Conservation (phyloP, 169 alveolate genomes). For the Eimeria brunetti region DNA sequence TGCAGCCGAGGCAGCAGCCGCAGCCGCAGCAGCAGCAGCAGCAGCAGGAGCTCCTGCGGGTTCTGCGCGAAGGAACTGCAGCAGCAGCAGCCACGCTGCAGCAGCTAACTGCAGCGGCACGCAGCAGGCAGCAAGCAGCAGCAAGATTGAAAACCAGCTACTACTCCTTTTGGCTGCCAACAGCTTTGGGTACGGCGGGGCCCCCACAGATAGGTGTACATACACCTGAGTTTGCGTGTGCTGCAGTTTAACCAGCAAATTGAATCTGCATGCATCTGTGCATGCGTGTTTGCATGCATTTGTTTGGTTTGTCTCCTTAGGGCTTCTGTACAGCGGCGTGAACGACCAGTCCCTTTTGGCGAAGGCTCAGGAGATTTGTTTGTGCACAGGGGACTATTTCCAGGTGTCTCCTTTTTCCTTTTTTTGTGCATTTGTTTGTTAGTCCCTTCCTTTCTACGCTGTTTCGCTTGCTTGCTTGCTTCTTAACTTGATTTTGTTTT, state of each 20-base stretch:
- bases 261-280: not conserved
- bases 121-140: conserved; percentile 60
- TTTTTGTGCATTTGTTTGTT: too few relatives aligned
- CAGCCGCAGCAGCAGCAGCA: conserved; percentile 7
- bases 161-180: conserved; percentile 83
- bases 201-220: not conserved
- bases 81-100: conserved; percentile 20
- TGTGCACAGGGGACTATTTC: conserved; percentile 80
- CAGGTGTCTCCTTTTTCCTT: conserved; percentile 69
- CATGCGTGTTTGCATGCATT: not conserved
- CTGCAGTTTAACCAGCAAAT: not conserved
- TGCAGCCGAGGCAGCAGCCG: conserved; percentile 5
- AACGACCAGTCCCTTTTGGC: conserved; percentile 52
- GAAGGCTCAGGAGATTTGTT: conserved; percentile 67
- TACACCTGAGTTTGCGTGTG: not conserved
- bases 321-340: conserved; percentile 68
- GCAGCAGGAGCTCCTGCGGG: conserved; percentile 43
- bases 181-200: conserved; percentile 80
- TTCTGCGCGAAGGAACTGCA: conserved; percentile 9
- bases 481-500: not conserved
- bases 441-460: not conserved
- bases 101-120: conserved; percentile 53
- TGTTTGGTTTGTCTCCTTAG: not conserved
- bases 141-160: conserved; percentile 81
- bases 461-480: not conserved